These are phyloP conservation scores for Decorospora gaudefroyi DNA, from an alignment of 2,329 filamentous ascomycete species.

Conservation along the genomic window DNA sequence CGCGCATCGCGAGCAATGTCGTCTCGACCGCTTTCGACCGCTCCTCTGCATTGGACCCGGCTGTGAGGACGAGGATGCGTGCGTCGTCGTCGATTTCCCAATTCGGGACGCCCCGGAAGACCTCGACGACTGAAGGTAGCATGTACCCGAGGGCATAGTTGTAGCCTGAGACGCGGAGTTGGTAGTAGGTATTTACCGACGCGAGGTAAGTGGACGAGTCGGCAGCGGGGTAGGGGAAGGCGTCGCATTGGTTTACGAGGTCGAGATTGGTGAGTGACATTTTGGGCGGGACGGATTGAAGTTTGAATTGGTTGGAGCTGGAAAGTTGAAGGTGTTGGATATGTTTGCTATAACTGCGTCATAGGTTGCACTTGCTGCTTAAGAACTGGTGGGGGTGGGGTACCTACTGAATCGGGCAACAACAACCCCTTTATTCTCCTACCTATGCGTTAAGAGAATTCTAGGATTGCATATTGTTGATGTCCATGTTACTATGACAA, in stretches of 20 bases:
- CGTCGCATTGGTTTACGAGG: slow-evolving; percentile 64
- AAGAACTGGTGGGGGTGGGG: slow-evolving; percentile 35
- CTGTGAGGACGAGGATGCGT: slow-evolving; percentile 67
- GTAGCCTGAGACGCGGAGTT: slow-evolving; percentile 69
- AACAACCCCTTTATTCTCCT: too few relatives aligned
- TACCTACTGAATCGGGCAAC: slow-evolving; percentile 6
- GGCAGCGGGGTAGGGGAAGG: slow-evolving; percentile 75
- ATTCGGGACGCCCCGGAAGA: slow-evolving; percentile 60
- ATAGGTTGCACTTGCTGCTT: slow-evolving; percentile 9
- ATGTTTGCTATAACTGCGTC: slow-evolving; percentile 14
- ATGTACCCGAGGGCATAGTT: slow-evolving; percentile 65
- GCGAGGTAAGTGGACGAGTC: slow-evolving; percentile 60
- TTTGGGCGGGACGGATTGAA: slow-evolving; percentile 1
- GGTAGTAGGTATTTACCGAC: slow-evolving; percentile 61
- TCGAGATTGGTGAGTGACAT: slow-evolving; percentile 57
- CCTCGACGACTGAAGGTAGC: slow-evolving; percentile 63
- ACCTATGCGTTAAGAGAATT: too few relatives aligned
- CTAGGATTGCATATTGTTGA: too few relatives aligned
- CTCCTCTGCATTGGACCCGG: slow-evolving; percentile 62
- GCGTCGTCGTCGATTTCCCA: slow-evolving; percentile 64
- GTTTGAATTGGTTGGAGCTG: slow-evolving; percentile 1
- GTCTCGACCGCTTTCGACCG: slow-evolving; percentile 63
- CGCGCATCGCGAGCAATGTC: slow-evolving; percentile 69
- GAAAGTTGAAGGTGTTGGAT: slow-evolving; percentile 1
- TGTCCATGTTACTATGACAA: too few relatives aligned